Percentiles rank a stretch among this genome's conserved stretches.
Conservation (phyloP, 2,329 filamentous ascomycete genomes). For the Arachnomyces sp. region DNA sequence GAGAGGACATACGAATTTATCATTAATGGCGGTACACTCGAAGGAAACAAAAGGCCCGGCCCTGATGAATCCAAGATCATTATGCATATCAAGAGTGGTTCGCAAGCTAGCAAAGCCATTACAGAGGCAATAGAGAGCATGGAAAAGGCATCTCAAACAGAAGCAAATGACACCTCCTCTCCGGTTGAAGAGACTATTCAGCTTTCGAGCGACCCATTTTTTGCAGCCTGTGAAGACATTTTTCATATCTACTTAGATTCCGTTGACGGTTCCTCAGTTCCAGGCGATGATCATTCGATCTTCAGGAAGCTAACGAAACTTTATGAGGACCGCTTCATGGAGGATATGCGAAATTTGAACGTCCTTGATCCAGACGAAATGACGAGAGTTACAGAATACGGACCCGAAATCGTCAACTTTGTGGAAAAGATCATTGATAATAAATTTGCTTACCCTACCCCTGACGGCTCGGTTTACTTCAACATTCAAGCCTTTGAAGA, state of each 20-base stretch:
- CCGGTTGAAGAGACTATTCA: slow-evolving; percentile 46
- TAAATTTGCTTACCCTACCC: slow-evolving; percentile 69
- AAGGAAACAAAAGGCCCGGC: slow-evolving; percentile 49
- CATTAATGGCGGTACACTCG: slow-evolving; percentile 47
- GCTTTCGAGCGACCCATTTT: slow-evolving; percentile 42
- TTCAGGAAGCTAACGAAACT: slow-evolving; percentile 80
- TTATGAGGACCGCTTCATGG: slow-evolving; percentile 80
- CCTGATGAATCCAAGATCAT: slow-evolving; percentile 82
- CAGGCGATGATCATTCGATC: slow-evolving; percentile 60
- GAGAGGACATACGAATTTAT: slow-evolving; percentile 48
- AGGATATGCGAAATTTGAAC: slow-evolving; percentile 81
- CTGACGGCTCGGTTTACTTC: slow-evolving; percentile 86
- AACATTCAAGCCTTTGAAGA: slow-evolving; percentile 82
- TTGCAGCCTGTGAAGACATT: slow-evolving; percentile 56
- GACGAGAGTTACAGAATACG: slow-evolving; percentile 88
- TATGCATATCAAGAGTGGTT: slow-evolving; percentile 73
- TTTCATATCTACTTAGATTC: slow-evolving; percentile 75
- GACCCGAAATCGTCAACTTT: slow-evolving; percentile 76
- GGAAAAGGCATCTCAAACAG: no score
- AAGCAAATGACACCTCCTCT: no score
- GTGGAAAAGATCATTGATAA: slow-evolving; percentile 77
- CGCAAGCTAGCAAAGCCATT: slow-evolving; percentile 22
- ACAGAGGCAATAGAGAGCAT: no score
- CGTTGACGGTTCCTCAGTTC: slow-evolving; percentile 49
- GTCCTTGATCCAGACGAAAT: slow-evolving; percentile 73